Evolutionary conservation across 805 yeast species (phyloP).

Genomic region (Middelhovenomyces tepae): DNA sequence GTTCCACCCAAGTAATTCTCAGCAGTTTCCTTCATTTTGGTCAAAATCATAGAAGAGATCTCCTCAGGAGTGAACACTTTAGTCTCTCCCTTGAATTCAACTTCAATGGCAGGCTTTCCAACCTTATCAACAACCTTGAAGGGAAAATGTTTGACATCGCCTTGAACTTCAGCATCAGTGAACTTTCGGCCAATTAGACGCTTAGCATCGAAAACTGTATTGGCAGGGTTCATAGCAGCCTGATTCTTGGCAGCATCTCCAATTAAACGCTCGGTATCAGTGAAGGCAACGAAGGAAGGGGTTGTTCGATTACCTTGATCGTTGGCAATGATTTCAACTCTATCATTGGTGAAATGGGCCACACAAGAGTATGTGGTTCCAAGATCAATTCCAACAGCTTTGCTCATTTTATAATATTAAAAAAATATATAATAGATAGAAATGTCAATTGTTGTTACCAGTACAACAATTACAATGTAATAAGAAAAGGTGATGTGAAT

Average conservation of each 20-base stretch:
- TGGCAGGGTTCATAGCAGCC: constrained; percentile 88
- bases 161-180: constrained; percentile 64
- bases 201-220: constrained; percentile 91
- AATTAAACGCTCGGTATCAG: constrained; percentile 85
- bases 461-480: too few relatives aligned
- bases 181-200: constrained; percentile 82
- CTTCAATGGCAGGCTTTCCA: constrained; percentile 81
- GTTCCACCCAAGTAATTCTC: constrained; percentile 76
- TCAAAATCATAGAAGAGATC: constrained; percentile 82
- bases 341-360: constrained; percentile 70
- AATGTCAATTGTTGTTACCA: too few relatives aligned
- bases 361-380: constrained; percentile 97
- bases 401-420: constrained; percentile 31
- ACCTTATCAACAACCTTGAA: constrained; percentile 65
- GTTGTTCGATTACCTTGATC: constrained; percentile 98
- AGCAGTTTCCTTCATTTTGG: constrained; percentile 88
- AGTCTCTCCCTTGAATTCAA: constrained; percentile 77
- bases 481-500: too few relatives aligned
- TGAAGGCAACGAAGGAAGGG: constrained; percentile 91
- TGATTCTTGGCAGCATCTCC: constrained; percentile 98
- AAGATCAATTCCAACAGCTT: constrained; percentile 72
- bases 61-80: constrained; percentile 88
- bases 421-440: not conserved
- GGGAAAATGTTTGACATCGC: constrained; percentile 81
- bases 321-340: constrained; percentile 89